Evolutionary conservation across 2,329 filamentous ascomycete species (phyloP).

Genomic region (Cladosporium sp.): DNA sequence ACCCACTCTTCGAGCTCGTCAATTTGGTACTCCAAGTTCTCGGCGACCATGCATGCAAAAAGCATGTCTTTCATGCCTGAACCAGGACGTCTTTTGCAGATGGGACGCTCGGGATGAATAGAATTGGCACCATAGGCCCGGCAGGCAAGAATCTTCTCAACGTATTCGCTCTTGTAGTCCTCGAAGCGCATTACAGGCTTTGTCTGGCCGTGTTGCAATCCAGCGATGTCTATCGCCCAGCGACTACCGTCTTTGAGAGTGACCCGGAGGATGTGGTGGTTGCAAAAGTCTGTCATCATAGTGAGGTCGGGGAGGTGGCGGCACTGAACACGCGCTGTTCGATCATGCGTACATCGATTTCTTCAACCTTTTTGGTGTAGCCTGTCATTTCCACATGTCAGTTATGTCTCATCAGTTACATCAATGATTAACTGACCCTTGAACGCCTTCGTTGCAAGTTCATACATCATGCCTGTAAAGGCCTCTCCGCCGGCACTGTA

Average conservation of each 20-base stretch:
- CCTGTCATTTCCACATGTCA: background rate
- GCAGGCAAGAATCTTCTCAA: background rate
- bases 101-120: background rate
- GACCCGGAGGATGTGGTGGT: slow-evolving; percentile 13
- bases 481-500: background rate
- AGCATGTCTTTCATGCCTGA: background rate
- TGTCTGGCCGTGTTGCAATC: slow-evolving; percentile 18
- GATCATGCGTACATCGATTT: background rate
- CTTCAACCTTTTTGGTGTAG: background rate
- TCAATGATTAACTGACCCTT: background rate
- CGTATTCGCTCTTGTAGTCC: slow-evolving; percentile 1
- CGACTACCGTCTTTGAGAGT: slow-evolving; percentile 7
- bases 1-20: slow-evolving; percentile 3
- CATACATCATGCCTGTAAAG: background rate
- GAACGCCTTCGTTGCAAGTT: background rate
- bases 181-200: slow-evolving; percentile 8
- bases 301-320: background rate
- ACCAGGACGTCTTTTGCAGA: background rate
- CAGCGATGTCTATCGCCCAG: slow-evolving; percentile 17
- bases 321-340: no score
- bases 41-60: background rate
- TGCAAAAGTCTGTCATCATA: background rate
- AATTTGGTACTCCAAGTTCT: background rate
- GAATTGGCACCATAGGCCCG: background rate
- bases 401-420: background rate